Evolutionary conservation across 2,329 filamentous ascomycete species (phyloP), one percentile per base, ranked within the genome.

Genomic region (Polychaeton citri): DNA sequence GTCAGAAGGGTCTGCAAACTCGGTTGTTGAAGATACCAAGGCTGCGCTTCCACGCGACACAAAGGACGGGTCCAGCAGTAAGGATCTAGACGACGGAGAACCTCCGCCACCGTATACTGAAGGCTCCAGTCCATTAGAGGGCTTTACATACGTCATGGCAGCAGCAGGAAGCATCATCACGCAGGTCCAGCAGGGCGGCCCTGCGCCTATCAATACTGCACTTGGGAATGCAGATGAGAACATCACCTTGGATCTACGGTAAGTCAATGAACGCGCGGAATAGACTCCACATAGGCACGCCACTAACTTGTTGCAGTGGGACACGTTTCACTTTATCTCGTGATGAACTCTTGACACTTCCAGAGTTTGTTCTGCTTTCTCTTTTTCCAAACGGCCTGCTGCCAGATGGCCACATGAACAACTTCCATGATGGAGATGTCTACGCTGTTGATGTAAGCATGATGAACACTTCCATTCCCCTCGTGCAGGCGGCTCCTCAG

Each of bases 361-460:
- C 90, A 36, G 90, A 98, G 65, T 98, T 98, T 53, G 90, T 98
- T 32, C 72, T 98, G 31, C 69, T 98, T 28, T 98, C 90, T n/a
- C 71, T 98, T 28, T 98, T 98, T 52, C 90, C 90, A 26, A 98
- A 98, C 57, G 90, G 90, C n/a, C 72, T 98, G 17, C 86, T 98
- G 43, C 90, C 90, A 4, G 90, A 98, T 59, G 87, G 88, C 12
- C 88, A 96, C 54, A 83, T 93, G 76, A 90, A 84, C 54, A 81
- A 83, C 35, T 93, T 88, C 58, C 76, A 86, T 44, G 90, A 96
- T 50, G 82, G 82, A 47, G 88, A 96, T 59, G 82, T 92, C 42
- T 92, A 96, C 51, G 86, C 90, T 59, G 88, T 98, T 54, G 90
- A 98, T 71, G 90, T 98, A 71, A 69, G 85, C 44, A 28, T 15